Conservation (phyloP, 176 grass and related monocot species). For the Urochloa ruziziensis region DNA sequence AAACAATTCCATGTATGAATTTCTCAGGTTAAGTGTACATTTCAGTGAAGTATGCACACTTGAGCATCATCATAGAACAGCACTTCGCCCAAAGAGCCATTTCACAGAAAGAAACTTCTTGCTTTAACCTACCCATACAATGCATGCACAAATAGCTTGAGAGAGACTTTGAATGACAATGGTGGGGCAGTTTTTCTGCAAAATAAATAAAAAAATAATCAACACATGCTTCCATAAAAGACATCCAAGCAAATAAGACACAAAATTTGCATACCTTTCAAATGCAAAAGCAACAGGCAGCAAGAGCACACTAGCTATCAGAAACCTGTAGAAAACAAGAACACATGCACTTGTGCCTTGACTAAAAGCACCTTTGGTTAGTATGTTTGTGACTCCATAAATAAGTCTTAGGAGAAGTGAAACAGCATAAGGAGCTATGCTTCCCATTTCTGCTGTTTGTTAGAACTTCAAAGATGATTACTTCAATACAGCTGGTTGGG, state of each 20-base stretch:
- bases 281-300: constrained; percentile 35
- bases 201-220: not conserved
- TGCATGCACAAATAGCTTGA: constrained; percentile 42
- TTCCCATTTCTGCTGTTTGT: constrained; percentile 6
- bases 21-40: too few relatives aligned
- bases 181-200: constrained; percentile 47
- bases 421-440: constrained; percentile 19
- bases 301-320: constrained; percentile 23
- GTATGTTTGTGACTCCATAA: constrained; percentile 40
- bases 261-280: constrained; percentile 31
- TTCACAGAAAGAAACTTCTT: too few relatives aligned
- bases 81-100: too few relatives aligned
- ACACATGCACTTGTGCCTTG: constrained; percentile 38
- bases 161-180: constrained; percentile 9
- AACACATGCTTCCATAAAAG: not conserved
- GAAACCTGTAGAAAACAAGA: constrained; percentile 56
- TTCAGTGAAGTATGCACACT: too few relatives aligned
- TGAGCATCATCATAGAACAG: too few relatives aligned
- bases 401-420: constrained; percentile 29
- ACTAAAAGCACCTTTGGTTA: constrained; percentile 34
- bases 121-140: constrained; percentile 36
- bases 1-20: too few relatives aligned
- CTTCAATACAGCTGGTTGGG: constrained; percentile 15
- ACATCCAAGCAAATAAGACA: not conserved
- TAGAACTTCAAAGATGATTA: not conserved